Evolutionary conservation across 2,329 filamentous ascomycete species (phyloP), one percentile per base, ranked within the genome.

Genomic region (Monosporascus sp.): DNA sequence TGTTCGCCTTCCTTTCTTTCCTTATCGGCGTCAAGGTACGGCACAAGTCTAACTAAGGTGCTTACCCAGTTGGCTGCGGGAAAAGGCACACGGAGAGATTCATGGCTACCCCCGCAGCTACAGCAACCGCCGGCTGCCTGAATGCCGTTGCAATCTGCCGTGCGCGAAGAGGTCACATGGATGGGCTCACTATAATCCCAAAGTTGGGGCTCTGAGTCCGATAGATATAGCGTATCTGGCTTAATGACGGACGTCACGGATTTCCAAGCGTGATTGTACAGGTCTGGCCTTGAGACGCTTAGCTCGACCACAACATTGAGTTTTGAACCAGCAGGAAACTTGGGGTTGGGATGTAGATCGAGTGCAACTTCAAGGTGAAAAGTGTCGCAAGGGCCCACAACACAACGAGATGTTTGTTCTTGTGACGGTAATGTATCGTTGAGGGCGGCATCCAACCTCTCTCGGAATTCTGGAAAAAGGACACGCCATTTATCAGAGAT

Each of bases 311-410:
- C 77, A 53, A 79, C 80, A 56, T 81, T 77, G 51, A 86, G 76
- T 62, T 84, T 79, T 4, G 82, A 81, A 18, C 80, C 78, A 11
- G 74, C 70, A 4, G 82, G 82, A 60, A 85, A 83, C 53, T 78
- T 26, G 26, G 26, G 76, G 47, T 78, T 77, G 57, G 82, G 74
- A 63, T 83, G 79, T 2, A 86, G 68, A 56, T 84, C 78, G 7
- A 87, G 74, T 1, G 80, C 81, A 5, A 81, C 76, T 55, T 84
- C 81, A 72, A 86, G 82, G 68, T 86, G 82, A 56, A 86, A 72
- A 38, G 85, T 77, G 57, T 80, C 78, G 55, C 82, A 80, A 37
- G 77, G 78, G 3, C 67, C 67, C 35, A 68, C 63, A 7, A 69
- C 67, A 40, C 66, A 69, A 3, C 67, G 64, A 3, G 67, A 68